Conservation (phyloP, 495 filamentous ascomycete species). For the Penicillium daleae region DNA sequence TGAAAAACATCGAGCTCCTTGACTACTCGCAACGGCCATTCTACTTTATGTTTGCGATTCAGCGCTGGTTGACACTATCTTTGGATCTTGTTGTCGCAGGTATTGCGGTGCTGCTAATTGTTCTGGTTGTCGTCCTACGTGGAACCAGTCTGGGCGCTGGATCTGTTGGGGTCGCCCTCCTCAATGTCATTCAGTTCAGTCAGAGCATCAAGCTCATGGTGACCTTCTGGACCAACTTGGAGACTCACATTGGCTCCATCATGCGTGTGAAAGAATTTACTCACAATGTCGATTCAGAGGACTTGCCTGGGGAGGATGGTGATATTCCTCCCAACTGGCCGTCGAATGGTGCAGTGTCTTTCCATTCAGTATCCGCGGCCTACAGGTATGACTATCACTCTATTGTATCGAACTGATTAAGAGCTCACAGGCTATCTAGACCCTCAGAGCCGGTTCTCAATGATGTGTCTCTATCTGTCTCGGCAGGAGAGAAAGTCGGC, state of each 20-base stretch:
- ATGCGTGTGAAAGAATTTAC: slow-evolving; percentile 62
- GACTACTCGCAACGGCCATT: slow-evolving; percentile 63
- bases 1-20: slow-evolving; percentile 52
- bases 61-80: slow-evolving; percentile 57
- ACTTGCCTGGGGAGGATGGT: slow-evolving; percentile 43
- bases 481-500: slow-evolving; percentile 60
- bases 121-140: slow-evolving; percentile 49
- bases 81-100: slow-evolving; percentile 54
- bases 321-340: slow-evolving; percentile 53
- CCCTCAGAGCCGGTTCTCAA: slow-evolving; percentile 49
- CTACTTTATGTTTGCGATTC: slow-evolving; percentile 59
- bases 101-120: slow-evolving; percentile 52
- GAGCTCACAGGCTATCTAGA: slow-evolving; percentile 29
- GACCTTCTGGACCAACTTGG: slow-evolving; percentile 61
- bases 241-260: slow-evolving; percentile 61
- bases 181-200: slow-evolving; percentile 61
- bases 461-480: slow-evolving; percentile 53
- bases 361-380: slow-evolving; percentile 47
- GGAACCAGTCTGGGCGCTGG: slow-evolving; percentile 47
- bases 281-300: slow-evolving; percentile 52
- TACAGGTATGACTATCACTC: slow-evolving; percentile 38
- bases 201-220: slow-evolving; percentile 55
- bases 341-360: slow-evolving; percentile 52
- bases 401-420: background rate
- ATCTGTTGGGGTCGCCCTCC: slow-evolving; percentile 59